Conservation (phyloP, 441 rosid species). For the Mallotus repandus region DNA sequence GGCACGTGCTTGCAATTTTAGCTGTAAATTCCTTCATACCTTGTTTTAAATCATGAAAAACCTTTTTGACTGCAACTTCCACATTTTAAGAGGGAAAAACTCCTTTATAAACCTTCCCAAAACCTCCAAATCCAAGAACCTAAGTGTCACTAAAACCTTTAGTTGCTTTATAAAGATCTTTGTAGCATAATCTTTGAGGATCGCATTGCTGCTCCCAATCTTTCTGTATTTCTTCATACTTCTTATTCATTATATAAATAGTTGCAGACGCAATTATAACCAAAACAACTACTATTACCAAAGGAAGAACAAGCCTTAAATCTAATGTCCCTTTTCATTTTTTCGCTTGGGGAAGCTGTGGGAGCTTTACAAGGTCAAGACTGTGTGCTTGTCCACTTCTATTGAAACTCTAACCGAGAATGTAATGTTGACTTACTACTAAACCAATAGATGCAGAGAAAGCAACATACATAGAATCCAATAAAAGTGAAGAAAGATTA, state of each 20-base stretch:
- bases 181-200: constrained; percentile 35
- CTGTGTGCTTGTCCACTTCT: constrained; percentile 29
- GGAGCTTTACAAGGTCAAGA: constrained; percentile 37
- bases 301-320: constrained; percentile 15
- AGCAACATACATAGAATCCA: constrained; percentile 48
- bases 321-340: constrained; percentile 20
- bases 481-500: constrained; percentile 40
- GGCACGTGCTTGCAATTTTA: constrained; percentile 41
- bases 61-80: constrained; percentile 37
- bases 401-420: constrained; percentile 70
- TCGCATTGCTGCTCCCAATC: constrained; percentile 41
- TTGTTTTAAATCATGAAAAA: constrained; percentile 28
- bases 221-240: constrained; percentile 29
- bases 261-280: constrained; percentile 7
- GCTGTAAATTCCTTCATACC: constrained; percentile 39
- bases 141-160: constrained; percentile 36
- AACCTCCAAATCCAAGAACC: constrained; percentile 39
- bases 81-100: constrained; percentile 19
- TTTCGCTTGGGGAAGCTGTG: constrained; percentile 30
- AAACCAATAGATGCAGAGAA: constrained; percentile 59
- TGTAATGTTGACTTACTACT: constrained; percentile 34
- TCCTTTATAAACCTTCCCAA: constrained; percentile 38
- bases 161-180: constrained; percentile 33
- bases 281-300: constrained; percentile 7
- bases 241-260: constrained; percentile 20